Conservation (phyloP, 306 rosid species). For the Neltuma alba region DNA sequence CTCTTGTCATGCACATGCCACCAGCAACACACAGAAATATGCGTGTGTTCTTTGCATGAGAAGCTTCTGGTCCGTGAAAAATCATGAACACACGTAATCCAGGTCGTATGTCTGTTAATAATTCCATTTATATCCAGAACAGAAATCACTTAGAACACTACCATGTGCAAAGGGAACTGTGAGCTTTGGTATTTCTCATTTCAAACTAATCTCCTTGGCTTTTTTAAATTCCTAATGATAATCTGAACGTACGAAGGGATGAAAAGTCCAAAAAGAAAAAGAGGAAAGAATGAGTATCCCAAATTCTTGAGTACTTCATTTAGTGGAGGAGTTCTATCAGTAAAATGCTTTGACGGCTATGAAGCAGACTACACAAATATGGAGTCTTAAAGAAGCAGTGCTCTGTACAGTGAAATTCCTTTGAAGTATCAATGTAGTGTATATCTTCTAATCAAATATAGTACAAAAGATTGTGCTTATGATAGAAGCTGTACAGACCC, state of each 20-base stretch:
- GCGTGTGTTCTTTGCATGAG: neutral
- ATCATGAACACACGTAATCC: neutral
- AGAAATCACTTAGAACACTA: neutral
- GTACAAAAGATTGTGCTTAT: neutral
- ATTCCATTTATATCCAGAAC: neutral
- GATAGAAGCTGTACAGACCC: neutral
- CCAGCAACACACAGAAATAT: neutral
- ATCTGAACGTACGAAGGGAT: neutral
- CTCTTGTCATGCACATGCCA: neutral
- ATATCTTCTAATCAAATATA: neutral
- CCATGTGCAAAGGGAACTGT: neutral
- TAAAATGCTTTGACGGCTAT: slow-evolving; percentile 3
- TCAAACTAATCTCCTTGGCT: slow-evolving; percentile 1
- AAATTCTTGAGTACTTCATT: neutral
- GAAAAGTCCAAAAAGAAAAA: neutral
- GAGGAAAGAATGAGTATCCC: neutral
- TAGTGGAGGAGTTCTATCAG: neutral
- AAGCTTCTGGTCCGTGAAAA: neutral
- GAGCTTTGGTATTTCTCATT: neutral
- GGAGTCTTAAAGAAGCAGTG: neutral
- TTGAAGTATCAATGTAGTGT: neutral
- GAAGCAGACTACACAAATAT: neutral
- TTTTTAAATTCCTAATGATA: neutral
- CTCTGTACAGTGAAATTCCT: neutral
- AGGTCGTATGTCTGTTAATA: neutral